Base-by-base conservation (phyloP, 768 basidiomycete species). In the Boletus bicolor region DNA sequence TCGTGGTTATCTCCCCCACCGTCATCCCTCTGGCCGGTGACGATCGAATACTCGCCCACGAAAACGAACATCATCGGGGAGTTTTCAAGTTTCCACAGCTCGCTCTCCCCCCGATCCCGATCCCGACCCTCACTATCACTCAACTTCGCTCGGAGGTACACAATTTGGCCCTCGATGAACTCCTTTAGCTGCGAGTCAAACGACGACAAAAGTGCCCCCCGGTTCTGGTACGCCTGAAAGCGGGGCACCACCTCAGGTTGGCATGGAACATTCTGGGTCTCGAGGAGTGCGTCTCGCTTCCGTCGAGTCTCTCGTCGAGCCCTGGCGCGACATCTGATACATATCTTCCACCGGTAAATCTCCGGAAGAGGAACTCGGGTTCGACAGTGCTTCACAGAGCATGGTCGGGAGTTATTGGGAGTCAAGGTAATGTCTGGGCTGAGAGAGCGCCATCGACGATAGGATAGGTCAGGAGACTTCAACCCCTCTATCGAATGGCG, bases 331-430 rank as follows among this genome's bases (percentile, higher is more conserved):
- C 78, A 80, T 1, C 60, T 42, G n/a, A 58, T 51, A 42, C 81
- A 82, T 49, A 69, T 68, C 51, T 75, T 74, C 71, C 70, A 76
- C 3, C 44, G 64, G 60, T 81, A 80, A 54, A 77, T 73, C 15
- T 61, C 61, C 1, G 49, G 48, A 3, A 72, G 64, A 0, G 79
- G 77, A 0, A 81, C 64, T 8, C 75, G 68, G 35, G 62, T 68
- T 1, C 62, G 64, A 51, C 81, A 82, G 26, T 57, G 51, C 37
- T 49, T 63, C 5, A 67, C 63, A 0, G 64, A 58, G 53, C 81
- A 82, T 0, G 76, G 55, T 15, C 78, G 71, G 36, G 78, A 77
- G 3, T 68, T 69, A 35, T 56, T 53, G 4, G 39, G 45, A 1
- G 53, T 51, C 41, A 65, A 44, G 5, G 34, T 10, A 26, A 28